These are phyloP conservation scores for Coniosporium apollinis DNA, from an alignment of 495 filamentous ascomycete species.

Conservation along the genomic window DNA sequence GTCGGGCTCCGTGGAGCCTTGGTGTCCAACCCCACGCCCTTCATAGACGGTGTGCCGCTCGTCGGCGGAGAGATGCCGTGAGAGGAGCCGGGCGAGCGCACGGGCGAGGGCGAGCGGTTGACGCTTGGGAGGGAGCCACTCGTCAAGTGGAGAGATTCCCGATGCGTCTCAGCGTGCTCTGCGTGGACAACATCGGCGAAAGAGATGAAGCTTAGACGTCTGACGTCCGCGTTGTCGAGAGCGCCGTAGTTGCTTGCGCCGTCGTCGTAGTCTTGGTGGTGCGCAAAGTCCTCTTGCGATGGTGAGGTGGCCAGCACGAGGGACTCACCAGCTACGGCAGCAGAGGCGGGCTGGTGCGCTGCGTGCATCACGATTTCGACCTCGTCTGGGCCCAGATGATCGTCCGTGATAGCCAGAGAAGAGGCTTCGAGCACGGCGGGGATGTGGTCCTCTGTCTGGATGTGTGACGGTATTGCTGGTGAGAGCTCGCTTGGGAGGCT, in stretches of 20 bases:
- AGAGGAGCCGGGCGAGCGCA: slow-evolving; percentile 52
- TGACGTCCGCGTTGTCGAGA: slow-evolving; percentile 58
- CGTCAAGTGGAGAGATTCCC: slow-evolving; percentile 43
- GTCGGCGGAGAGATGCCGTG: slow-evolving; percentile 49
- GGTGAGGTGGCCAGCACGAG: slow-evolving; percentile 19
- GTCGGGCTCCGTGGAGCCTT: slow-evolving; percentile 22
- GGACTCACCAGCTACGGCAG: slow-evolving; percentile 39
- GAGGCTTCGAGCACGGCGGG: slow-evolving; percentile 79
- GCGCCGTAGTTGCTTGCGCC: slow-evolving; percentile 52
- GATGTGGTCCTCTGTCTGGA: slow-evolving; percentile 82
- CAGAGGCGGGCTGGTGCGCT: slow-evolving; percentile 60
- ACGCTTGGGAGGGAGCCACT: slow-evolving; percentile 34
- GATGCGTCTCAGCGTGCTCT: slow-evolving; percentile 46
- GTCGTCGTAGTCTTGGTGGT: slow-evolving; percentile 34
- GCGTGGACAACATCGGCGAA: slow-evolving; percentile 90
- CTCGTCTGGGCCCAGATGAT: slow-evolving; percentile 53
- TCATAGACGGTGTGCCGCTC: slow-evolving; percentile 47
- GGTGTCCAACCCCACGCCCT: slow-evolving; percentile 37
- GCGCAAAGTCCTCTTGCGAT: background rate
- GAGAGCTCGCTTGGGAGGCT: slow-evolving; percentile 41
- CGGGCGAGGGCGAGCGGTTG: slow-evolving; percentile 57
- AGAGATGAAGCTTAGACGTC: slow-evolving; percentile 77
- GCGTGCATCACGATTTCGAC: slow-evolving; percentile 80
- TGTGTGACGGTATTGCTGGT: slow-evolving; percentile 69
- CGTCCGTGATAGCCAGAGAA: slow-evolving; percentile 74